These are phyloP conservation scores for Pelargonium myrrhifolium DNA, from an alignment of 441 rosid genomes.

Conservation along the genomic window DNA sequence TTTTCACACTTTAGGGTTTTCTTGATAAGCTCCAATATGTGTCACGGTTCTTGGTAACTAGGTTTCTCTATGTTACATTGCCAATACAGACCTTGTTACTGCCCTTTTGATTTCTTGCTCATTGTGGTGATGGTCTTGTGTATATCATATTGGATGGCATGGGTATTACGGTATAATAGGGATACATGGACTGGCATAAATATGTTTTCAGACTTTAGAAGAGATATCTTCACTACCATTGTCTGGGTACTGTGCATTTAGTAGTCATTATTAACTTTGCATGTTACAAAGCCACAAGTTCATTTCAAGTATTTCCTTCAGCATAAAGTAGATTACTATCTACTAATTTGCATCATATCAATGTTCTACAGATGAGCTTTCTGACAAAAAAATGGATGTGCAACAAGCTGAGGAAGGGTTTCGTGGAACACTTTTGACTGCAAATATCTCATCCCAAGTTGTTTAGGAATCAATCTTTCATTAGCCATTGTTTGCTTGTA, in stretches of 20 bases:
- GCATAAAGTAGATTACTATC: slow-evolving; percentile 16
- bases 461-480: slow-evolving; percentile 29
- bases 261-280: not conserved
- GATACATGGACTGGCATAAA: not conserved
- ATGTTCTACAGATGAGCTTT: slow-evolving; percentile 67
- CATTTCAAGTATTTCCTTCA: not conserved
- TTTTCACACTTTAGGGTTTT: not conserved
- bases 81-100: not conserved
- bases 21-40: not conserved
- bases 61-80: not conserved
- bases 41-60: not conserved
- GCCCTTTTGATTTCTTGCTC: not conserved
- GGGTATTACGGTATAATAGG: not conserved
- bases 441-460: slow-evolving; percentile 59
- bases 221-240: not conserved
- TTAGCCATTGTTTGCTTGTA: slow-evolving; percentile 11
- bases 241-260: not conserved
- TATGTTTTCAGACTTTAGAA: not conserved
- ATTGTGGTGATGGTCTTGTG: not conserved
- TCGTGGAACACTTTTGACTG: slow-evolving; percentile 75
- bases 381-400: slow-evolving; percentile 50
- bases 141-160: not conserved
- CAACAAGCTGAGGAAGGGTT: slow-evolving; percentile 77
- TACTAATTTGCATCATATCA: slow-evolving; percentile 14
- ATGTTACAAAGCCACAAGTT: not conserved